Base-by-base conservation (phyloP, 148 eudicot species). In the Silene latifolia region DNA sequence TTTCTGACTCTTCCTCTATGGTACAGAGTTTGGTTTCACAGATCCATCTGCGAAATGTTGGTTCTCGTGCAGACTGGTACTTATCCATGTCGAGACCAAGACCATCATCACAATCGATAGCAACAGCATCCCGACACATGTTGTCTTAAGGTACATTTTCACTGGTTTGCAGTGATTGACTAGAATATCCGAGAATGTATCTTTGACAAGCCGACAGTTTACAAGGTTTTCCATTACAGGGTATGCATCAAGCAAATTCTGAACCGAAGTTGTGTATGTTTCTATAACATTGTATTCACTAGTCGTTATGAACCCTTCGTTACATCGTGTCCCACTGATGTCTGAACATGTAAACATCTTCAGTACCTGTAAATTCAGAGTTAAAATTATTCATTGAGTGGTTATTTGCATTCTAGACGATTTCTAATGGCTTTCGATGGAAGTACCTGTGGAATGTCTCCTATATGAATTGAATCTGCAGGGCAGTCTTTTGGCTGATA, bases 191-290 rank as follows among this genome's bases (percentile, higher is more conserved):
- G 88, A 74, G 65, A 88, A 85, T 14, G 92, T 88, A 73, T 85
- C 78, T 72, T 84, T 83, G 13, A 91, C 93, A 4, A 83, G 80
- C 47, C 80, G 87, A 79, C 97, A 91, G 18, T 89, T 83, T 7
- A 88, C 86, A 35, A 91, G 86, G 65, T 80, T 71, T 77, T 89
- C 84, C 93, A 88, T 84, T 7, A 78, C 86, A 5, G 93, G 93
- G 65, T 89, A 89, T 23, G 72, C 82, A 75, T 86, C 85, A 8
- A 91, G 76, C 67, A 91, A 68, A 53, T 24, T 80, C 58, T 91
- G 93, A 27, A 89, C 76, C 23, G 93, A 84, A n/a, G 71, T 81
- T 29, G 90, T 76, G 76, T 89, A 88, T 5, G 82, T 85, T 80
- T 80, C 81, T 20, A 87, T 77, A 8, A 67, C 44, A 51, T 79